These are phyloP conservation scores for Skeletonema costatum DNA, from an alignment of 108 stramenopile genomes.

Conservation along the genomic window DNA sequence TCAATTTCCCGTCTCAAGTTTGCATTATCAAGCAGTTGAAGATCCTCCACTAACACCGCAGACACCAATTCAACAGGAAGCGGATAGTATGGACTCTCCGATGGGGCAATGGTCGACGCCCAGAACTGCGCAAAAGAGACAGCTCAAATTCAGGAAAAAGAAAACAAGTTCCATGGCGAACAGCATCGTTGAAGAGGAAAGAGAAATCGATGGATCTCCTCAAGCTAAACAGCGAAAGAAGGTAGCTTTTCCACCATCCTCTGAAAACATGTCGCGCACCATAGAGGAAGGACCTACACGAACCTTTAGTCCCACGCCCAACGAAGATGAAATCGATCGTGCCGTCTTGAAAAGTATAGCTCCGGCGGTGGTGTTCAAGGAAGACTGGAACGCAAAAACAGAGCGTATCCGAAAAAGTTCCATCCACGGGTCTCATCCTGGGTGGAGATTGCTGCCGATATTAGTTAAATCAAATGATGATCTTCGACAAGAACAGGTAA, in stretches of 20 bases:
- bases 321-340: constrained; percentile 8
- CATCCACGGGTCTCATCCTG: constrained; percentile 81
- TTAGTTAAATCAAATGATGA: constrained; percentile 98
- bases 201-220: constrained; percentile 17
- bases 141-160: constrained; percentile 30
- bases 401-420: constrained; percentile 83
- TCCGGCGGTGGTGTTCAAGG: constrained; percentile 91
- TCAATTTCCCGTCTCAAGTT: not conserved
- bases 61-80: not conserved
- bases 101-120: constrained; percentile 68
- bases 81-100: constrained; percentile 22
- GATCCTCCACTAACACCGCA: constrained; percentile 17
- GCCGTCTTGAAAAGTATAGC: constrained; percentile 17
- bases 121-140: constrained; percentile 18
- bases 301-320: not conserved
- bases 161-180: constrained; percentile 7
- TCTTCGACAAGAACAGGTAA: constrained; percentile 89
- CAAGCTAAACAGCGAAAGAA: constrained; percentile 41
- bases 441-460: constrained; percentile 93
- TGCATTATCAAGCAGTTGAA: not conserved
- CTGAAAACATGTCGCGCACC: constrained; percentile 13
- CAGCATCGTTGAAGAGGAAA: constrained; percentile 21
- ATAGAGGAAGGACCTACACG: constrained; percentile 5
- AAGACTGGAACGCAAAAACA: constrained; percentile 91
- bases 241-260: constrained; percentile 18